Conservation (phyloP, 768 basidiomycete species). For the Mrakia blollopis region DNA sequence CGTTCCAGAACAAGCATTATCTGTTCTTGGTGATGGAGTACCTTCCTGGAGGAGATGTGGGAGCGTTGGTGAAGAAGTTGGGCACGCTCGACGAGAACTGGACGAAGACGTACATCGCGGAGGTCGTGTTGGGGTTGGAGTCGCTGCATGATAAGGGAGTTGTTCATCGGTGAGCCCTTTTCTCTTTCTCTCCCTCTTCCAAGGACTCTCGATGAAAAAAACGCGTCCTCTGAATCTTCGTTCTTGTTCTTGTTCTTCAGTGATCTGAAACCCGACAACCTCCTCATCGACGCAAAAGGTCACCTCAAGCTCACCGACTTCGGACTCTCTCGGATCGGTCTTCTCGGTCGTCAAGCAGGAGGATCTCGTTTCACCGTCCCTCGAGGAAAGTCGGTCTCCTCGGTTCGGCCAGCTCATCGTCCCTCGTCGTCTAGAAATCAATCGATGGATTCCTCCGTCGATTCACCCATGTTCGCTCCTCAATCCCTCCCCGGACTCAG, state of each 20-base stretch:
- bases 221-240: background rate
- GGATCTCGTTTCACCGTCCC: constrained; percentile 42
- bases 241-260: constrained; percentile 49
- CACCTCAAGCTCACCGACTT: constrained; percentile 98
- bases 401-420: constrained; percentile 5
- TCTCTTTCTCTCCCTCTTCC: constrained; percentile 1
- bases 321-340: constrained; percentile 90
- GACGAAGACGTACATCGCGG: constrained; percentile 93
- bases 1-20: constrained; percentile 99
- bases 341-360: constrained; percentile 84
- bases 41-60: constrained; percentile 77
- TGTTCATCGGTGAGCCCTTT: constrained; percentile 88
- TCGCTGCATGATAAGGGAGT: constrained; percentile 93
- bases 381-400: constrained; percentile 53
- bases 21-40: constrained; percentile 99
- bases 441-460: constrained; percentile 35
- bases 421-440: constrained; percentile 14
- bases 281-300: constrained; percentile 92
- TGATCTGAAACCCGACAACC: constrained; percentile 95
- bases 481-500: constrained; percentile 36
- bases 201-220: background rate
- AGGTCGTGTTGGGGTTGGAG: constrained; percentile 89
- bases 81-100: constrained; percentile 92
- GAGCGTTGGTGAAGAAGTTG: constrained; percentile 91
- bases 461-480: constrained; percentile 44